Conservation (phyloP, 805 yeast genomes). For the Scheffersomyces amazonensis region DNA sequence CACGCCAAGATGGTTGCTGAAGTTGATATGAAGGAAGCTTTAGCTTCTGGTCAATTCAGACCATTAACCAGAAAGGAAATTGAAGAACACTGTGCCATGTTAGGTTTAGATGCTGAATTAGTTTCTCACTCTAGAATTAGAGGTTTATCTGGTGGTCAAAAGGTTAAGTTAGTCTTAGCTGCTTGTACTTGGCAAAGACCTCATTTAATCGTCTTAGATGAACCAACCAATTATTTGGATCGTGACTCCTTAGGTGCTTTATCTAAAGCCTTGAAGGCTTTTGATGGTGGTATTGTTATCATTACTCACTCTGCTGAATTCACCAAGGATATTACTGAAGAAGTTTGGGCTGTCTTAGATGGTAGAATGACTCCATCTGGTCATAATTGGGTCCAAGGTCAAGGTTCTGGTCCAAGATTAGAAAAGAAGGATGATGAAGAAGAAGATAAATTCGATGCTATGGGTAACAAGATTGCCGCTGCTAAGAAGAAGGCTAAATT, state of each 20-base stretch:
- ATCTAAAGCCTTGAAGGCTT: constrained; percentile 96
- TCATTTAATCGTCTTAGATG: constrained; percentile 98
- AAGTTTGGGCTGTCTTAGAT: constrained; percentile 99
- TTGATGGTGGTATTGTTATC: constrained; percentile 99
- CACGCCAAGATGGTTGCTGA: constrained; percentile 99
- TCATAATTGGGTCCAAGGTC: constrained; percentile 99
- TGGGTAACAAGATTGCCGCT: constrained; percentile 99
- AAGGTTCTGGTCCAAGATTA: constrained; percentile 99
- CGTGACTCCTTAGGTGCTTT: constrained; percentile 99
- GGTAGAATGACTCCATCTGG: constrained; percentile 99
- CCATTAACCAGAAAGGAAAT: constrained; percentile 99
- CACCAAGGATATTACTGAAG: constrained; percentile 99
- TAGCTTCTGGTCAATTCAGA: constrained; percentile 99
- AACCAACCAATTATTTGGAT: constrained; percentile 99
- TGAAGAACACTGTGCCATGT: constrained; percentile 97
- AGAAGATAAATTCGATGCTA: constrained; percentile 98
- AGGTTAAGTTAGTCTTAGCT: constrained; percentile 98
- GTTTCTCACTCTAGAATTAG: constrained; percentile 99
- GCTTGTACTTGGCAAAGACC: constrained; percentile 99
- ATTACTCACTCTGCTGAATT: constrained; percentile 99
- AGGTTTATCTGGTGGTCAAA: constrained; percentile 99
- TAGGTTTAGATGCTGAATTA: constrained; percentile 98
- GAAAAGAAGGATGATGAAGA: constrained; percentile 96
- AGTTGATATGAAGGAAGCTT: constrained; percentile 99
- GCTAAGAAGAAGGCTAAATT: constrained; percentile 96